Conservation (phyloP, 2,329 filamentous ascomycete genomes). For the Colletotrichum coccodes region DNA sequence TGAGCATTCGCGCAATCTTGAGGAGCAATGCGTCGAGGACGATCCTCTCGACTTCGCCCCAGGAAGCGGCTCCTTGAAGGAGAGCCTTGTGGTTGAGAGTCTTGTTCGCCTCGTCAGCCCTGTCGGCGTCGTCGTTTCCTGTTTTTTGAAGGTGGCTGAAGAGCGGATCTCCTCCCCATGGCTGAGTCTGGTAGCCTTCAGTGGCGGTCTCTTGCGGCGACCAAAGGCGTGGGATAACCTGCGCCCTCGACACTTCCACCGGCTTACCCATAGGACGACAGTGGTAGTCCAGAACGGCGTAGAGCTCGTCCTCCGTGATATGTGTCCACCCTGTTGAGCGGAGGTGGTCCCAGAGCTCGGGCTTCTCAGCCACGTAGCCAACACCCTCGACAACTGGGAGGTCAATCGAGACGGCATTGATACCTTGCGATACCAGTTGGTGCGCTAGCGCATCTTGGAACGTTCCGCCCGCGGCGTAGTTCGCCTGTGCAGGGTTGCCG, state of each 20-base stretch:
- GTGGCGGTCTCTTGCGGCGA: slow-evolving; percentile 36
- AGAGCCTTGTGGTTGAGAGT: slow-evolving; percentile 30
- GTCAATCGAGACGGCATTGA: slow-evolving; percentile 60
- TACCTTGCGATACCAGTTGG: slow-evolving; percentile 48
- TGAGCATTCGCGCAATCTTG: slow-evolving; percentile 37
- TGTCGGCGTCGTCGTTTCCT: not conserved
- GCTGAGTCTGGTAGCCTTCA: slow-evolving; percentile 35
- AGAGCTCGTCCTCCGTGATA: slow-evolving; percentile 37
- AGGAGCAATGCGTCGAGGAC: slow-evolving; percentile 37
- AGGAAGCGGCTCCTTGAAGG: slow-evolving; percentile 35
- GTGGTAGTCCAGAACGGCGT: slow-evolving; percentile 39
- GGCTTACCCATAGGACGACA: slow-evolving; percentile 27
- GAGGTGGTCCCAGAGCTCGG: slow-evolving; percentile 37
- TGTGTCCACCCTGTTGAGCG: slow-evolving; percentile 36
- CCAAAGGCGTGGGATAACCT: slow-evolving; percentile 40
- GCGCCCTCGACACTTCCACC: slow-evolving; percentile 14
- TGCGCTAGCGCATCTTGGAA: slow-evolving; percentile 55
- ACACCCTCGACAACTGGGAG: slow-evolving; percentile 61
- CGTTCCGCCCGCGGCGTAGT: slow-evolving; percentile 55
- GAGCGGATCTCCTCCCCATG: slow-evolving; percentile 38
- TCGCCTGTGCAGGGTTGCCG: slow-evolving; percentile 49
- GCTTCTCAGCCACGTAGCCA: slow-evolving; percentile 61
- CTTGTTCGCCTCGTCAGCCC: slow-evolving; percentile 7
- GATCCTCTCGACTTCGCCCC: slow-evolving; percentile 36
- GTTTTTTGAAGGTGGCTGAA: slow-evolving; percentile 34